Base-by-base conservation (phyloP, 495 filamentous ascomycete species). In the Aspergillus taichungensis region DNA sequence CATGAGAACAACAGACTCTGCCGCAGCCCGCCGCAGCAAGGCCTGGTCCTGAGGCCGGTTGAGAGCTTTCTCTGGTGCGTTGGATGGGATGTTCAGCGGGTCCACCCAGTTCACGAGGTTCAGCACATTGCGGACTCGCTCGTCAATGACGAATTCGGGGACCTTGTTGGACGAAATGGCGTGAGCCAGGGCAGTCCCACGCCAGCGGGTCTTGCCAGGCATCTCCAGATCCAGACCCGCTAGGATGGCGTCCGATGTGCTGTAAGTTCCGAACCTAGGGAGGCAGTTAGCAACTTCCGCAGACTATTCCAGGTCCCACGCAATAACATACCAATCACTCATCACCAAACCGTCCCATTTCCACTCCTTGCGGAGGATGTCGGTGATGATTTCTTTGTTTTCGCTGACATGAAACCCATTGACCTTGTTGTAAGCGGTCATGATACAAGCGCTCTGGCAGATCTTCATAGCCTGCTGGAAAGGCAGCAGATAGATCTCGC, bases 151-250 rank as follows among this genome's bases (percentile, higher is more conserved):
- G 46, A 76, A 73, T 42, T 72, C 64, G 9, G 71, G 63, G 29
- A 82, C 68, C 59, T 85, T 83, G 37, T 82, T 72, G 1, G 74
- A 72, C 0, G 68, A 69, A 11, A 80, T 72, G 35, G 77, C 76
- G 49, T 83, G 79, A 24, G 67, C 67, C 38, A 84, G 71, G 37
- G 74, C 59, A 32, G 73, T 69, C 27, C 81, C 83, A 38, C 84
- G 68, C 71, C 80, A 86, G 44, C 74, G 69, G 1, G 83, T 70
- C 30, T 79, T 77, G 6, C 83, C 83, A 3, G 84, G 82, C 84
- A 87, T 87, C 56, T 88, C 84, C 8, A 88, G 61, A 55, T 87
- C 82, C 5, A 86, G 67, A 7, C 84, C 84, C 32, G 84, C 84
- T 37, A 78, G 75, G 14, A 80, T 70, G 6, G 83, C 75, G n/a